phyloP scores from a whole-genome alignment of 345 rosid species.

The Turnera subulata region DNA sequence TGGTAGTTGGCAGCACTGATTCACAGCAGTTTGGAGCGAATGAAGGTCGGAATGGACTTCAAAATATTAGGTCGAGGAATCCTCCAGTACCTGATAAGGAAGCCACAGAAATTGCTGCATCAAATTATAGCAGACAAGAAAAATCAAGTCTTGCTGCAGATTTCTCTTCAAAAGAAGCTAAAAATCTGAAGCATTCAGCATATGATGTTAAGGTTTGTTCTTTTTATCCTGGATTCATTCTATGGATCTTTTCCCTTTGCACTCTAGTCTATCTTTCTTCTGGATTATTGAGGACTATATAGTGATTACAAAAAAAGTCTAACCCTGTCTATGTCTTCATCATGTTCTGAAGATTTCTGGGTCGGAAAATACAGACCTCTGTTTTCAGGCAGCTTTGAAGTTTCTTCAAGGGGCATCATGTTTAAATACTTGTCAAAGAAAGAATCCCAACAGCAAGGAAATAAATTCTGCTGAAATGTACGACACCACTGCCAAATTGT shows the following conservation, averaged over 20 bases:
- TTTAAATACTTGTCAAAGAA: neutral
- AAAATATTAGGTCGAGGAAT: neutral
- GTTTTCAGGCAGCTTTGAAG: slow-evolving; percentile 18
- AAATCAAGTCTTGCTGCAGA: slow-evolving; percentile 1
- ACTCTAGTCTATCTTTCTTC: neutral
- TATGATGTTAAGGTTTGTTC: slow-evolving; percentile 7
- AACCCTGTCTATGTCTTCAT: slow-evolving; percentile 1
- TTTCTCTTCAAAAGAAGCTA: neutral
- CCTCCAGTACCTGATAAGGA: neutral
- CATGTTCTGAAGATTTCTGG: slow-evolving; percentile 4
- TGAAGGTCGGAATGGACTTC: slow-evolving; percentile 1
- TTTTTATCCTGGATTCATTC: neutral
- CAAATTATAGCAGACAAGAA: neutral
- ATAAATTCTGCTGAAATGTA: slow-evolving; percentile 6
- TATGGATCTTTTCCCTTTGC: neutral
- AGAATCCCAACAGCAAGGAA: slow-evolving; percentile 8
- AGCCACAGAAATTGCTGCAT: neutral
- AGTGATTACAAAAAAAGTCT: neutral
- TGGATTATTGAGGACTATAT: neutral
- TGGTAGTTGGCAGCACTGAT: neutral
- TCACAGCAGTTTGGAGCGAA: neutral
- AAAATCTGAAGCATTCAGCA: slow-evolving; percentile 1
- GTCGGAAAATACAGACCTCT: slow-evolving; percentile 6
- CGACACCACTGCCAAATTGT: slow-evolving; percentile 10
- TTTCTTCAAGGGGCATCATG: slow-evolving; percentile 19